Conservation (phyloP, 371 early-diverging fungal species). For the Apophysomyces trapeziformis region DNA sequence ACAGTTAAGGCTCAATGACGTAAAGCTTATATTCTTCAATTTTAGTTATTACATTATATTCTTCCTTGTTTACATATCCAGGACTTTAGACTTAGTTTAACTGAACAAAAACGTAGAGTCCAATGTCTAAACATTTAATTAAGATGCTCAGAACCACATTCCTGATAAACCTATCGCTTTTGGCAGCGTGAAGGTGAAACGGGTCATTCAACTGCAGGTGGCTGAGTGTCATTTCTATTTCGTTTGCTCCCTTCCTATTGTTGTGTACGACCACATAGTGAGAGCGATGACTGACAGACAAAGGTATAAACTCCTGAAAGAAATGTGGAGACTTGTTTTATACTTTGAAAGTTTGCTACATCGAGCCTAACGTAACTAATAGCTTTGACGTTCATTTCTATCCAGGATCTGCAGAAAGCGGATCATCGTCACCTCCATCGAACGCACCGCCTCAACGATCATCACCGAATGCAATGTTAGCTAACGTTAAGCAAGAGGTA, state of each 20-base stretch:
- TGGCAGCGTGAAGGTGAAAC: too few species aligned
- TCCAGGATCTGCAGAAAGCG: slow-evolving; percentile 2
- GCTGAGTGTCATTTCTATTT: too few species aligned
- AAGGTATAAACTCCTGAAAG: not conserved
- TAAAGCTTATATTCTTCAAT: too few species aligned
- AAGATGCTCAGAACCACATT: too few species aligned
- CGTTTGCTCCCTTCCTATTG: not conserved
- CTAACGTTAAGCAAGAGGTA: slow-evolving; percentile 6
- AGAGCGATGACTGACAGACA: slow-evolving; percentile 2
- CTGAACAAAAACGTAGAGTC: too few species aligned
- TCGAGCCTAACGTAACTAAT: not conserved
- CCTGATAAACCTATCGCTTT: too few species aligned
- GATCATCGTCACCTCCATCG: not conserved
- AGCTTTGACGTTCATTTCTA: not conserved
- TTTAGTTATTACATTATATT: too few species aligned
- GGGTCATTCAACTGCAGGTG: too few species aligned
- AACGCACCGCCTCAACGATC: not conserved
- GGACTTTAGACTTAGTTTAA: too few species aligned
- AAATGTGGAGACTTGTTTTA: not conserved
- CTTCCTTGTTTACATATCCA: too few species aligned
- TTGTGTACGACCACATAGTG: not conserved
- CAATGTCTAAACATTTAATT: too few species aligned
- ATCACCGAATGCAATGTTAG: not conserved
- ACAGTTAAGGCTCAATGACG: too few species aligned
- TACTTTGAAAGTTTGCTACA: not conserved